Evolutionary conservation across 345 rosid species (phyloP), one percentile per base, ranked within the genome.

Genomic region (Acer negundo): DNA sequence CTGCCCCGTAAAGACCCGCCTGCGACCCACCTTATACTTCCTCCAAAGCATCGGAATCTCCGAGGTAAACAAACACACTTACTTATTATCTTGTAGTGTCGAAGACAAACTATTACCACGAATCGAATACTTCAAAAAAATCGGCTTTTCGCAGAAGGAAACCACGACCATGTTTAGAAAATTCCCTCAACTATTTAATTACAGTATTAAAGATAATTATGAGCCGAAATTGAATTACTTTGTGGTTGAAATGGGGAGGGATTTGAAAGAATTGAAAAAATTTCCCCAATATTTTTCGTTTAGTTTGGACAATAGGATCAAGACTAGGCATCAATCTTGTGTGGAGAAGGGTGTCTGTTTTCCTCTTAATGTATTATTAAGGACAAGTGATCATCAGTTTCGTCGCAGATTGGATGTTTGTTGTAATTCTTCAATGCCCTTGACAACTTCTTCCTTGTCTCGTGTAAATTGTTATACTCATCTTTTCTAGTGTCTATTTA

Each of bases 281-380:
- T 95, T 95, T 72, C 97, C 97, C 0, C 97, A 92, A 78, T 95
- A 92, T 78, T 95, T 90, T 71, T 93, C 97, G 0, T 93, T 89
- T 80, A 91, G 98, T 71, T 89, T 95, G 72, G 95, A 89, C 83
- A 92, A 92, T 74, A 90, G 97, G 85, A 92, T 93, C 13, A 90
- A 89, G 82, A 97, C 92, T 42, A 85, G 98, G 67, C 97, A 93
- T 70, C 89, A 85, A 69, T 81, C 80, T 73, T 93, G 98, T 84
- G 87, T 82, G 7, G 98, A 79, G 80, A 88, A 85, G 77, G 92
- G 94, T 19, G 90, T 89, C 53, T 89, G 85, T 56, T 89, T 95
- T 42, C 92, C 95, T 66, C 84, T 95, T 69, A 83, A 83, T 20
- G 80, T 81, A 44, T 78, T 95, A 86, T 84, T 95, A 75, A 93